Evolutionary conservation across 2,329 filamentous ascomycete genomes (phyloP).

Genomic region (Trematosphaeria pertusa): DNA sequence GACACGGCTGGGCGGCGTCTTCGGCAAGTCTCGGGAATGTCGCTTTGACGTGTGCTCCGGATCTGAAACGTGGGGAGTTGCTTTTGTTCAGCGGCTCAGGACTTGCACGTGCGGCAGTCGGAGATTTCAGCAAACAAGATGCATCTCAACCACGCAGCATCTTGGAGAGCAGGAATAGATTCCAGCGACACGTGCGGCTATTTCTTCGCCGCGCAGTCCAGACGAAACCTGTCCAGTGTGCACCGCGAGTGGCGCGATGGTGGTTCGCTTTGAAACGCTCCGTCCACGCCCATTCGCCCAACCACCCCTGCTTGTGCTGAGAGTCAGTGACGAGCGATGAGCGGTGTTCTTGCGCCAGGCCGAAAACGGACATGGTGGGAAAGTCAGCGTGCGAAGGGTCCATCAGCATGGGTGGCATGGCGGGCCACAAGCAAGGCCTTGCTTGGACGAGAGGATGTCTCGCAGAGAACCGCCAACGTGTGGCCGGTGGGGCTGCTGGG

Average conservation of each 20-base stretch:
- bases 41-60: constrained; percentile 14
- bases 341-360: constrained; percentile 16
- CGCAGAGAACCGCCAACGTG: constrained; percentile 36
- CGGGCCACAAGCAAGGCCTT: constrained; percentile 29
- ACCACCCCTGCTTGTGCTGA: not conserved
- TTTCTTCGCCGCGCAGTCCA: constrained; percentile 3
- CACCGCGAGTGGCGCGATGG: constrained; percentile 4
- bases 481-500: constrained; percentile 24
- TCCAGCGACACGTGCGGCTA: too few species aligned
- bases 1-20: not conserved
- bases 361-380: constrained; percentile 17
- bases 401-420: constrained; percentile 29
- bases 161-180: too few species aligned
- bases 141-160: too few species aligned
- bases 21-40: constrained; percentile 11
- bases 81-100: constrained; percentile 16
- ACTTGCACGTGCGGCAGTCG: constrained; percentile 17
- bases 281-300: constrained; percentile 12
- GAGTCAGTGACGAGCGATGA: too few species aligned
- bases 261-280: constrained; percentile 16
- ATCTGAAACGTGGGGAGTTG: constrained; percentile 29
- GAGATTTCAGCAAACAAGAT: constrained; percentile 17
- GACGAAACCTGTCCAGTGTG: constrained; percentile 2
- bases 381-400: constrained; percentile 22
- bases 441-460: constrained; percentile 38